Evolutionary conservation across 306 rosid genomes (phyloP).

Genomic region (Cucumis sativus): Cucumber_9930_V3 NC_026657.2:38955501-38956000

Average conservation of each 20-base stretch:
- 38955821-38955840: neutral
- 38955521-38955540: constrained; percentile 34
- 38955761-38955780: neutral
- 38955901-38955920: neutral
- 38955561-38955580: constrained; percentile 22
- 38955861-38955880: neutral
- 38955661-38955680: constrained; percentile 2
- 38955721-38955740: neutral
- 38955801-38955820: neutral
- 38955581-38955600: neutral
- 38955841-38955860: neutral
- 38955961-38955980: constrained; percentile 7
- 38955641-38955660: neutral
- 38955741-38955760: neutral
- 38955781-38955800: neutral
- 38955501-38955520: constrained; percentile 20
- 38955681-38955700: constrained; percentile 7
- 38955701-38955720: neutral
- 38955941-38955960: neutral
- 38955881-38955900: neutral
- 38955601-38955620: neutral
- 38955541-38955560: neutral
- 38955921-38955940: neutral
- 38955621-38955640: constrained; percentile 1
- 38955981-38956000: neutral